Conservation (phyloP, 78 protist genomes). For the Protostelium mycophagum region DNA sequence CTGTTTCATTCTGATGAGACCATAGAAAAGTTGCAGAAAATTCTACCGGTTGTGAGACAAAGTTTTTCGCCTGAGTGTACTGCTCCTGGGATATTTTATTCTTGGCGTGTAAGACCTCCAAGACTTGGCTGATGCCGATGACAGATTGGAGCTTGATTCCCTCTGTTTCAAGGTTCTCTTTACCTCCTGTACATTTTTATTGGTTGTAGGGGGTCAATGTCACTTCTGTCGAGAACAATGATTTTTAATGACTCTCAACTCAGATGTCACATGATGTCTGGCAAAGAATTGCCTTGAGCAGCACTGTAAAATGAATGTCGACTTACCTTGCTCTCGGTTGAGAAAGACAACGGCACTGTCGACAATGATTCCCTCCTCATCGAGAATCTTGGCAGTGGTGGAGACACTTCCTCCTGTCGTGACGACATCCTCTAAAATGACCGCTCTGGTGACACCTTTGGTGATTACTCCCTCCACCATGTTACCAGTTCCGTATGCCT, state of each 20-base stretch:
- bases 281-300: no score
- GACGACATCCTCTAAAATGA: conserved; percentile 81
- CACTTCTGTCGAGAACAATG: no score
- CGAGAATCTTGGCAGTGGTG: conserved; percentile 62
- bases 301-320: background rate
- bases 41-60: background rate
- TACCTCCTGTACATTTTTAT: background rate
- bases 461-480: conserved; percentile 73
- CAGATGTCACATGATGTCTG: no score
- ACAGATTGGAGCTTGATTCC: conserved; percentile 49
- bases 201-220: background rate
- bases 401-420: conserved; percentile 70
- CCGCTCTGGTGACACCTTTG: conserved; percentile 44
- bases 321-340: conserved; percentile 79
- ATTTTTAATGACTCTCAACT: no score
- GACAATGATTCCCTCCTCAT: conserved; percentile 43
- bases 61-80: background rate
- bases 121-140: conserved; percentile 34
- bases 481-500: conserved; percentile 78
- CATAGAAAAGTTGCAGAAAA: background rate
- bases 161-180: conserved; percentile 15
- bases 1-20: background rate
- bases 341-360: conserved; percentile 71
- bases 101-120: conserved; percentile 19
- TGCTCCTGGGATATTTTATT: background rate